Conservation (phyloP, 2,329 filamentous ascomycete genomes). For the Microdochium bolleyi region DNA sequence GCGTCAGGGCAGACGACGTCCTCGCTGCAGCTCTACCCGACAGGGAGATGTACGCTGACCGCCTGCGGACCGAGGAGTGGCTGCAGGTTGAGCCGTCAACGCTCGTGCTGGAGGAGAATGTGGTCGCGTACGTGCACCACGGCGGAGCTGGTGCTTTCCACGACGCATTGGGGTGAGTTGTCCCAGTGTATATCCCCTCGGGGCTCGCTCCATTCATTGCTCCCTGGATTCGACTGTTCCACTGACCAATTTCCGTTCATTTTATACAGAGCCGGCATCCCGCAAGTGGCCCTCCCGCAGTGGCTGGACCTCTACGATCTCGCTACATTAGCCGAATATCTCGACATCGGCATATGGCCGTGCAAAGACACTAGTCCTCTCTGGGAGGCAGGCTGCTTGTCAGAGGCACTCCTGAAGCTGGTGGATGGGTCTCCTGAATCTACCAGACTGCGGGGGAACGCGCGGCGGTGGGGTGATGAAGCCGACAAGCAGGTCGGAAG, state of each 20-base stretch:
- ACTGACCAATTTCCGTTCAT: not conserved
- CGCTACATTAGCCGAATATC: slow-evolving; percentile 23
- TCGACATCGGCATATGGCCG: slow-evolving; percentile 13
- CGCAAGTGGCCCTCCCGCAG: slow-evolving; percentile 27
- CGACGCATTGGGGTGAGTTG: not conserved
- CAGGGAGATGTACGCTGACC: not conserved
- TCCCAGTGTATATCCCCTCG: not conserved
- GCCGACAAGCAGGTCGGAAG: not conserved
- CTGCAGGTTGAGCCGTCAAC: not conserved
- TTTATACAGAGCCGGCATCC: slow-evolving; percentile 21
- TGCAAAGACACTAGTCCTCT: not conserved
- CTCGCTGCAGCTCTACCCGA: not conserved
- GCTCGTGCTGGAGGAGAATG: not conserved
- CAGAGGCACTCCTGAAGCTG: too few relatives aligned
- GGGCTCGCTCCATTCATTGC: too few relatives aligned
- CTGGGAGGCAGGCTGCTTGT: not conserved
- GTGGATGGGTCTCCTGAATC: too few relatives aligned
- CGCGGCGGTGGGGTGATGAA: not conserved
- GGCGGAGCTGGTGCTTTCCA: not conserved
- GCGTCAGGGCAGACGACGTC: too few relatives aligned
- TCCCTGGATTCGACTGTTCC: too few relatives aligned
- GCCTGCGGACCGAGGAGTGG: not conserved
- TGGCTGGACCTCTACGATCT: slow-evolving; percentile 29
- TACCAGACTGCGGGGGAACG: not conserved
- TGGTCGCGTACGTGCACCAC: not conserved